A percentile compares a stretch with the other conserved stretches of the same genome.
phyloP scores from a whole-genome alignment of 805 yeast genomes.

The Candida silvicultrix region DNA sequence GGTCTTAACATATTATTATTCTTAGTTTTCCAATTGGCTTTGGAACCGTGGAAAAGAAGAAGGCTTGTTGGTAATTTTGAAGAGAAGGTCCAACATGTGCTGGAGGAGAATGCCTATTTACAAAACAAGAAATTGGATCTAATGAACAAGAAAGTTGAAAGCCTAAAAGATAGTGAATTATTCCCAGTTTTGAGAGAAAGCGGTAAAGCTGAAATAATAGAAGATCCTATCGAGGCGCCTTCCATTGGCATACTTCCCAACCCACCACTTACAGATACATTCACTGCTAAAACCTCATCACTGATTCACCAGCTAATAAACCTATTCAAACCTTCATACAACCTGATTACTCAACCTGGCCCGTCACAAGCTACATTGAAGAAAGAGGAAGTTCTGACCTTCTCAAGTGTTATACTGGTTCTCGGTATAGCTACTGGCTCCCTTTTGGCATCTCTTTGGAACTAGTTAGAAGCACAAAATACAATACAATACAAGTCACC shows the following conservation, averaged over 20 bases:
- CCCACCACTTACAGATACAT: constrained; percentile 1
- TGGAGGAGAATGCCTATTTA: constrained; percentile 29
- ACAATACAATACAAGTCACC: not conserved
- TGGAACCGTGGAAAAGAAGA: constrained; percentile 93
- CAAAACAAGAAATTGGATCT: constrained; percentile 25
- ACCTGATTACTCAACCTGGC: constrained; percentile 6
- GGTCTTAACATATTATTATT: constrained; percentile 77
- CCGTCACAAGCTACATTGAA: not conserved
- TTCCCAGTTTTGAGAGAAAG: constrained; percentile 13
- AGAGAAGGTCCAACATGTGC: constrained; percentile 56
- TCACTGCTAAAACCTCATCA: not conserved
- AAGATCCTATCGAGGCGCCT: constrained; percentile 14
- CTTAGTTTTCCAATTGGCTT: constrained; percentile 71
- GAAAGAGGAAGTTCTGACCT: not conserved
- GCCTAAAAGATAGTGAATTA: constrained; percentile 14
- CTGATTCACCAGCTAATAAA: not conserved
- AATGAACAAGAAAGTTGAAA: constrained; percentile 21
- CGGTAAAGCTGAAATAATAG: constrained; percentile 14
- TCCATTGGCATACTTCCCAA: constrained; percentile 9
- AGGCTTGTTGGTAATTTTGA: constrained; percentile 81
- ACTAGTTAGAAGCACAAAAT: not conserved
- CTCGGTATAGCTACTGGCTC: not conserved
- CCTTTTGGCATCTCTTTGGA: not conserved
- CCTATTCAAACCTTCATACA: constrained; percentile 10
- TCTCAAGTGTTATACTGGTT: not conserved